These are phyloP conservation scores for Pseudoturritis turrita DNA, from an alignment of 345 rosid species.

Conservation along the genomic window DNA sequence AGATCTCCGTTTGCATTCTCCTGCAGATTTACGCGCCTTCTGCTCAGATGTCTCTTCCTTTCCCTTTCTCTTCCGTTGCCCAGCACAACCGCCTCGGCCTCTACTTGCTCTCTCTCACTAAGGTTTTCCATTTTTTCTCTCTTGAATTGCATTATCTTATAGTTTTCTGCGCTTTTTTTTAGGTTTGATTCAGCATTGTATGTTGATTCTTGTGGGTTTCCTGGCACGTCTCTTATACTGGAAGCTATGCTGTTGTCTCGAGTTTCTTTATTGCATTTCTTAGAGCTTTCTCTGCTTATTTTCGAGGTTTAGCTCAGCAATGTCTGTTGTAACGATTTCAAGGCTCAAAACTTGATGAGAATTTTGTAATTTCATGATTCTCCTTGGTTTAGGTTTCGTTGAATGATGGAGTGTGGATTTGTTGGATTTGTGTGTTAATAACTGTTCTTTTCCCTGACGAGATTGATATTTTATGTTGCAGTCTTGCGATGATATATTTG, in stretches of 20 bases:
- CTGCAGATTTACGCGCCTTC: slow-evolving; percentile 79
- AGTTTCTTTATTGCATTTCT: background rate
- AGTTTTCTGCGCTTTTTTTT: background rate
- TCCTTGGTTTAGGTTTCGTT: background rate
- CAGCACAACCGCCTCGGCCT: slow-evolving; percentile 91
- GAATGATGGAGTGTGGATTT: background rate
- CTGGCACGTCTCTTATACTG: background rate
- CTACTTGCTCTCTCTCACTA: slow-evolving; percentile 70
- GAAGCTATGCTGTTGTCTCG: background rate
- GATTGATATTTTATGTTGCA: slow-evolving; percentile 29
- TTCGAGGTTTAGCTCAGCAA: background rate
- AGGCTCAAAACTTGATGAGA: background rate
- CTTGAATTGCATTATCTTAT: background rate
- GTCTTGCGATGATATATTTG: slow-evolving; percentile 76
- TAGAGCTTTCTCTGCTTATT: background rate
- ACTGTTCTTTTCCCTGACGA: slow-evolving; percentile 1
- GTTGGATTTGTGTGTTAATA: background rate
- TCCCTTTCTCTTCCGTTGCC: slow-evolving; percentile 75
- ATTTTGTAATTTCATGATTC: background rate
- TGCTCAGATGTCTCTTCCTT: slow-evolving; percentile 52
- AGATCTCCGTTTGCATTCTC: slow-evolving; percentile 75
- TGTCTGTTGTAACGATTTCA: background rate
- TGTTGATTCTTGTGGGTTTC: background rate
- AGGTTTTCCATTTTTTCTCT: slow-evolving; percentile 37
- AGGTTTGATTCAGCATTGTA: background rate